These are phyloP conservation scores for Cucumis sativus DNA, from an alignment of 306 rosid genomes.

Conservation along the genomic window DNA sequence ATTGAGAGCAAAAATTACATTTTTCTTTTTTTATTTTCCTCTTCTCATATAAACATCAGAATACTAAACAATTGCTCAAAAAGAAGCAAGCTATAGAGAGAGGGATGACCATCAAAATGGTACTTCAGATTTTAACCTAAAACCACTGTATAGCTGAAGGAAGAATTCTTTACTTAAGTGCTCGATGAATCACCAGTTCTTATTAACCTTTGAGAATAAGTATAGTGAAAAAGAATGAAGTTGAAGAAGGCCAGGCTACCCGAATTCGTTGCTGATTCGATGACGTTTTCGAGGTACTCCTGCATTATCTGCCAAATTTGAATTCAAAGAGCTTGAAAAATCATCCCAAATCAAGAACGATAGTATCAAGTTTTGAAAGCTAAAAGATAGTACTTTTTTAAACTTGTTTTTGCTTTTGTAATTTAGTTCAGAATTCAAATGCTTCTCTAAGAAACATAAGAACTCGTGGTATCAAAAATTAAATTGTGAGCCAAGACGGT, in stretches of 20 bases:
- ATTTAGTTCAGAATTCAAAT: too few species aligned
- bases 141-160: background rate
- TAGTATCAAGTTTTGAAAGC: too few species aligned
- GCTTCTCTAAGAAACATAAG: too few species aligned
- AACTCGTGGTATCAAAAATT: too few species aligned
- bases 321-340: background rate
- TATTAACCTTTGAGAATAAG: constrained; percentile 6
- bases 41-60: background rate
- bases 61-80: constrained; percentile 8
- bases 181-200: constrained; percentile 6
- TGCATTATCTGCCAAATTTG: background rate
- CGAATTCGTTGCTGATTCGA: background rate
- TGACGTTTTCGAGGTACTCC: background rate
- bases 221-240: constrained; percentile 5
- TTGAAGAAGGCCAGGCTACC: constrained; percentile 3
- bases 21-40: background rate
- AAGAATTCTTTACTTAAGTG: background rate
- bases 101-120: constrained; percentile 6
- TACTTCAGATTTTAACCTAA: background rate
- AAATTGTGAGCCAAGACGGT: too few species aligned
- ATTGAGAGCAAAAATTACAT: background rate
- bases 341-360: background rate
- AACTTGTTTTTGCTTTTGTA: too few species aligned
- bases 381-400: too few species aligned
- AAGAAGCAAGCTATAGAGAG: constrained; percentile 19